These are phyloP conservation scores for Saccharata proteae DNA, from an alignment of 2,329 filamentous ascomycete species.

Conservation along the genomic window DNA sequence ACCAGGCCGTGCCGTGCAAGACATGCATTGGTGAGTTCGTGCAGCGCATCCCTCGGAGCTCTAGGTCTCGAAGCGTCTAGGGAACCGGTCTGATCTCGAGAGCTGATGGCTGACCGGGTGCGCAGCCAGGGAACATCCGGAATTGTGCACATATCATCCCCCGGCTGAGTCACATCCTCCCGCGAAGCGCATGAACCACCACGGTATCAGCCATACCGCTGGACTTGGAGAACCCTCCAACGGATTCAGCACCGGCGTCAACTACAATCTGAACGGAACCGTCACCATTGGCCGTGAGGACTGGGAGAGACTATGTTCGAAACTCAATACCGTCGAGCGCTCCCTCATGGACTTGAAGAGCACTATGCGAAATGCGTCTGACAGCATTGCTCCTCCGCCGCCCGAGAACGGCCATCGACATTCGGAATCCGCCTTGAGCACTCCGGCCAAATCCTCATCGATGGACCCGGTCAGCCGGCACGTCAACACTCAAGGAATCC, in stretches of 20 bases:
- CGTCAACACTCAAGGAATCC: slow-evolving; percentile 42
- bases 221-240: slow-evolving; percentile 1
- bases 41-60: too few species aligned
- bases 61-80: not conserved
- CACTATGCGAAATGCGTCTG: slow-evolving; percentile 25
- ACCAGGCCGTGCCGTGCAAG: slow-evolving; percentile 35
- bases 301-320: slow-evolving; percentile 36
- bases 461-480: slow-evolving; percentile 26
- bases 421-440: slow-evolving; percentile 21
- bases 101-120: slow-evolving; percentile 5
- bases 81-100: not conserved
- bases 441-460: slow-evolving; percentile 20
- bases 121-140: slow-evolving; percentile 32
- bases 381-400: slow-evolving; percentile 11
- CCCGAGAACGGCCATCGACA: slow-evolving; percentile 16
- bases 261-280: slow-evolving; percentile 23
- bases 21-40: slow-evolving; percentile 31
- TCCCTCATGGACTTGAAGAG: slow-evolving; percentile 33
- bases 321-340: slow-evolving; percentile 36
- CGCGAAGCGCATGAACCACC: slow-evolving; percentile 22
- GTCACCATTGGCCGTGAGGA: slow-evolving; percentile 30
- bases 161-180: slow-evolving; percentile 28
- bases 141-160: slow-evolving; percentile 34
- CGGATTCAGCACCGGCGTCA: slow-evolving; percentile 3
- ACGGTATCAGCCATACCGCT: not conserved